phyloP scores from a whole-genome alignment of 2,329 filamentous ascomycete species.

The Clonostachys chloroleuca region DNA sequence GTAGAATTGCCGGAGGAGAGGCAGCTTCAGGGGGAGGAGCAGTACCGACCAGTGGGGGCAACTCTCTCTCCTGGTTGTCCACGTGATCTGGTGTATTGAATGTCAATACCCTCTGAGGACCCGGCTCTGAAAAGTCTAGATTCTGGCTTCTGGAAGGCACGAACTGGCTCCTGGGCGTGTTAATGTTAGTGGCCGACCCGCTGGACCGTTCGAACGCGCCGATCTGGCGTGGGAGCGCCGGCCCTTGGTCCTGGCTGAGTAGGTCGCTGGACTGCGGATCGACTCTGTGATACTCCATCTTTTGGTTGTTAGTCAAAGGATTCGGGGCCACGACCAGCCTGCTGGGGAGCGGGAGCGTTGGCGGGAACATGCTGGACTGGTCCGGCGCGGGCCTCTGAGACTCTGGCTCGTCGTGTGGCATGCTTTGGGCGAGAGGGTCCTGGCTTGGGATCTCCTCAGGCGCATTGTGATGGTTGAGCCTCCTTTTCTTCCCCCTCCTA shows the following conservation, averaged over 20 bases:
- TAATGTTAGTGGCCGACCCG: constrained; percentile 25
- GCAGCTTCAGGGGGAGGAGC: too few species aligned
- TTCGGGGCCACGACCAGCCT: constrained; percentile 22
- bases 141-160: too few species aligned
- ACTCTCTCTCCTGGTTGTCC: too few species aligned
- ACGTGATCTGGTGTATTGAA: too few species aligned
- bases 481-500: constrained; percentile 3
- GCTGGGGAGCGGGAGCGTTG: constrained; percentile 14
- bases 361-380: constrained; percentile 15
- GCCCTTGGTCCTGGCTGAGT: constrained; percentile 2
- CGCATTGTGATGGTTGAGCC: neutral
- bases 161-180: constrained; percentile 15
- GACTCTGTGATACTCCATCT: constrained; percentile 24
- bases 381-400: constrained; percentile 2
- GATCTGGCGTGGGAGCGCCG: neutral
- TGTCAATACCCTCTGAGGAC: too few species aligned
- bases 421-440: too few species aligned
- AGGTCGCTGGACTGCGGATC: constrained; percentile 7
- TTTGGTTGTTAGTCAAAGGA: constrained; percentile 28
- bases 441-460: too few species aligned
- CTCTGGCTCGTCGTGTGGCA: neutral
- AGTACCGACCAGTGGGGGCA: too few species aligned
- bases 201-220: constrained; percentile 15
- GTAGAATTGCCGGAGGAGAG: too few species aligned
- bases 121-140: too few species aligned